Evolutionary conservation across 164 flowering plant species (phyloP).

Genomic region (Nymphaea colorata): DNA sequence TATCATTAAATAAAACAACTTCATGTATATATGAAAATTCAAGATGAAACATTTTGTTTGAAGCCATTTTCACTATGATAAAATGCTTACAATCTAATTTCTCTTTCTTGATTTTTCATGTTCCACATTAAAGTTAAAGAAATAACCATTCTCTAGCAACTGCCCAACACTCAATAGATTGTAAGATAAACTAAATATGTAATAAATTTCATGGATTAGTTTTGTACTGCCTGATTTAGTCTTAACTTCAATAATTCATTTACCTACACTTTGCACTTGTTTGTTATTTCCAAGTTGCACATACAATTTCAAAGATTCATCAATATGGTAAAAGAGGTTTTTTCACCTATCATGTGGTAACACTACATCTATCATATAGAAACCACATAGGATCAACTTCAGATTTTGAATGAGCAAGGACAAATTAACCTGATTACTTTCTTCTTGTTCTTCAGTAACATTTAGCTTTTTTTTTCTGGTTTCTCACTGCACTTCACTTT

Average conservation of each 20-base stretch:
- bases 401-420: neutral
- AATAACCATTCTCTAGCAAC: too few relatives aligned
- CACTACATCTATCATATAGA: slow-evolving; percentile 1
- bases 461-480: neutral
- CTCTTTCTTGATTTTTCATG: too few relatives aligned
- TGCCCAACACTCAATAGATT: too few relatives aligned
- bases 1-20: too few relatives aligned
- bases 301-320: neutral
- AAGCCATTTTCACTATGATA: too few relatives aligned
- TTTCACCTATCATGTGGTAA: neutral
- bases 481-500: neutral
- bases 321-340: neutral
- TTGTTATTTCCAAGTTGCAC: slow-evolving; percentile 7
- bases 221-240: too few relatives aligned
- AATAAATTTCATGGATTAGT: too few relatives aligned
- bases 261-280: neutral
- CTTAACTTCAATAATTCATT: neutral
- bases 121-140: too few relatives aligned
- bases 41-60: too few relatives aligned
- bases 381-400: neutral
- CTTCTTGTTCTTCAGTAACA: neutral
- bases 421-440: slow-evolving; percentile 1
- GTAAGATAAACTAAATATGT: too few relatives aligned
- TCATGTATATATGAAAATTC: too few relatives aligned
- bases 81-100: too few relatives aligned